Percentiles rank a stretch among this genome's conserved stretches.
Evolutionary conservation across 805 yeast species (phyloP).

Genomic region (Kuraishia floccosa): DNA sequence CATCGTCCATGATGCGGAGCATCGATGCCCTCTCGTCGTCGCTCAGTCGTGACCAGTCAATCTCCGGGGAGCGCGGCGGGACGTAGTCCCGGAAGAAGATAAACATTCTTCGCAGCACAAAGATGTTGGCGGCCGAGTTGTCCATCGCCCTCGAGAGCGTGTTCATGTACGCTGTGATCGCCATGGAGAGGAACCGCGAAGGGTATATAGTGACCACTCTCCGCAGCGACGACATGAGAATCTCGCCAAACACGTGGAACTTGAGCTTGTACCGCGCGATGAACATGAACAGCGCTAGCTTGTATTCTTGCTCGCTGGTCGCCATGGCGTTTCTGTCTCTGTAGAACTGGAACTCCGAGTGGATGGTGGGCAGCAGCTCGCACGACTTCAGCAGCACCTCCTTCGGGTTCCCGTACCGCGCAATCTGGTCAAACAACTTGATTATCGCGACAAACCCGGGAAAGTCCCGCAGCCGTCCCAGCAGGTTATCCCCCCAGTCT

Average conservation of each 20-base stretch:
- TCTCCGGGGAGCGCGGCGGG: constrained; percentile 30
- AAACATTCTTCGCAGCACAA: constrained; percentile 53
- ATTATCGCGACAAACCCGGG: constrained; percentile 23
- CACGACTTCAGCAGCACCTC: constrained; percentile 64
- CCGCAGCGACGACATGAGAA: constrained; percentile 45
- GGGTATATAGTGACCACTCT: constrained; percentile 65
- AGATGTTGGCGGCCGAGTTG: constrained; percentile 13
- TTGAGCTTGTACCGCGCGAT: too few relatives aligned
- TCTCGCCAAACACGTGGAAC: constrained; percentile 57
- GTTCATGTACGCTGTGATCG: constrained; percentile 45
- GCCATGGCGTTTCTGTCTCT: constrained; percentile 3
- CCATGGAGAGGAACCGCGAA: constrained; percentile 66
- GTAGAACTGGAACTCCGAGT: constrained; percentile 12
- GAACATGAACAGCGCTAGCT: constrained; percentile 18
- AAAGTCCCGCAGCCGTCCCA: constrained; percentile 21
- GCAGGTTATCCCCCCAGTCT: constrained; percentile 21
- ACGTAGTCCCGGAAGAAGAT: constrained; percentile 48
- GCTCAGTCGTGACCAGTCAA: too few relatives aligned
- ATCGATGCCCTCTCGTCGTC: constrained; percentile 25
- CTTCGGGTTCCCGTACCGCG: constrained; percentile 67
- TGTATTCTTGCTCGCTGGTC: constrained; percentile 2
- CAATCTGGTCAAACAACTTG: constrained; percentile 49
- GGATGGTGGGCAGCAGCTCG: constrained; percentile 42
- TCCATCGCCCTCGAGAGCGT: constrained; percentile 31
- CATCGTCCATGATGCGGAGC: constrained; percentile 34